These are phyloP conservation scores for Cudoniella acicularis DNA, from an alignment of 495 filamentous ascomycete genomes.

Conservation along the genomic window DNA sequence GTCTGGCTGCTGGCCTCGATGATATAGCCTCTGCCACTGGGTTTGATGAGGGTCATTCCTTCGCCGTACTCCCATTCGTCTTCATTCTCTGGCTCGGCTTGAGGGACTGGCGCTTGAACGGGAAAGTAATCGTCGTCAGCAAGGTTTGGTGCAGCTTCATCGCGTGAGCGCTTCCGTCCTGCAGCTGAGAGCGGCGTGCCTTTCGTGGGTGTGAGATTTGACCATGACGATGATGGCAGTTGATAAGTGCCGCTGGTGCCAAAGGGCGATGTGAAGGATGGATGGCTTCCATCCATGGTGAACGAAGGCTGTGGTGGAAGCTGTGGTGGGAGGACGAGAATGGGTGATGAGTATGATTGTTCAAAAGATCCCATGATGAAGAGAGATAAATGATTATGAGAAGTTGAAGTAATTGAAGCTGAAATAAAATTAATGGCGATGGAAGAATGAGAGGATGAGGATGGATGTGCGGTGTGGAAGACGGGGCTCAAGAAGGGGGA, in stretches of 20 bases:
- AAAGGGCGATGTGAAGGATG: constrained; percentile 38
- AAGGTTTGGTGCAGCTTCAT: constrained; percentile 57
- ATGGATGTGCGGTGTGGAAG: constrained; percentile 7
- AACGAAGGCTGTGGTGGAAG: constrained; percentile 40
- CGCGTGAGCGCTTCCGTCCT: constrained; percentile 62
- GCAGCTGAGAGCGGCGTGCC: constrained; percentile 34
- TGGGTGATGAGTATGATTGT: constrained; percentile 32
- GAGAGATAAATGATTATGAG: constrained; percentile 12
- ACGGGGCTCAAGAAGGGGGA: constrained; percentile 13
- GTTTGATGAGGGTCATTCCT: constrained; percentile 74
- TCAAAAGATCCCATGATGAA: constrained; percentile 25
- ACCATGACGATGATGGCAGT: constrained; percentile 16
- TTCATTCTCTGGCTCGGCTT: constrained; percentile 43
- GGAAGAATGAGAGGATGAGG: constrained; percentile 9
- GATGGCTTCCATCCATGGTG: constrained; percentile 34
- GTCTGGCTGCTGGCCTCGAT: constrained; percentile 69
- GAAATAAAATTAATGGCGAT: constrained; percentile 9
- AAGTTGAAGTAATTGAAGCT: constrained; percentile 6
- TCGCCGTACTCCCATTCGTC: constrained; percentile 63
- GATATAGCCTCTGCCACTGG: constrained; percentile 52
- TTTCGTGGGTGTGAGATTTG: constrained; percentile 6
- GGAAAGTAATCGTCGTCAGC: constrained; percentile 39
- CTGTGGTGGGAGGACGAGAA: constrained; percentile 47
- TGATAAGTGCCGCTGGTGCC: constrained; percentile 27
- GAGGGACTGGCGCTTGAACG: constrained; percentile 34